Base-by-base conservation (phyloP, 2,329 filamentous ascomycete genomes). In the Cladorrhinum sp. region DNA sequence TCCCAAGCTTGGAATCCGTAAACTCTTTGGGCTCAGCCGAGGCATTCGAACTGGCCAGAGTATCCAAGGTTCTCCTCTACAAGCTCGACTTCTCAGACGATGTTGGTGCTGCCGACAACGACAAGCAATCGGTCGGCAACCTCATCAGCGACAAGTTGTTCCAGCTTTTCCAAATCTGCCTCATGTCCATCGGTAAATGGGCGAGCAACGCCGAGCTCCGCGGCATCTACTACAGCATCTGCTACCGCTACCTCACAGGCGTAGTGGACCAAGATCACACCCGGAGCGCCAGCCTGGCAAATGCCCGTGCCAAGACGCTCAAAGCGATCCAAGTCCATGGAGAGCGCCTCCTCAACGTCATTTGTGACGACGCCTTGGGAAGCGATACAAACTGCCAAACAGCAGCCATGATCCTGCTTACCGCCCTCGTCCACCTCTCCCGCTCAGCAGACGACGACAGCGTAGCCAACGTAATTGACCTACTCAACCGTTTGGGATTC, bases 281-380 rank as follows among this genome's bases (percentile, higher is more conserved):
- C 36, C 24, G 45, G 4, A 54, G 51, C 55, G 50, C 45, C 41
- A 75, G 82, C 9, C 72, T 78, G 48, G 72, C 74, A 13, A 76
- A 79, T 1, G 80, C 77, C 38, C 78, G 81, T 18, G 74, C 77
- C 25, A 83, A 90, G 71, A 88, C 90, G 1, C 82, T 96, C 66
- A 92, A 91, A 72, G 85, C 88, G 3, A 87, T 92, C 45, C 78
- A 80, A 54, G 73, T 80, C 12, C 84, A 83, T 50, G 93, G 95
- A 41, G 90, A 92, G 68, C 84, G 90, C 58, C 80, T 98, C 41
- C 83, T 98, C 62, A 92, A 93, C 67, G 86, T 92, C 24, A 81
- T 97, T 49, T 97, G 93, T 71, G 95, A 99, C 70, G 95, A 99
- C 76, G 93, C 92, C 20, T 93, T 93, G 72, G 87, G 89, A 61